Conservation (phyloP, 2,329 filamentous ascomycete species). For the Thielaviopsis musarum region DNA sequence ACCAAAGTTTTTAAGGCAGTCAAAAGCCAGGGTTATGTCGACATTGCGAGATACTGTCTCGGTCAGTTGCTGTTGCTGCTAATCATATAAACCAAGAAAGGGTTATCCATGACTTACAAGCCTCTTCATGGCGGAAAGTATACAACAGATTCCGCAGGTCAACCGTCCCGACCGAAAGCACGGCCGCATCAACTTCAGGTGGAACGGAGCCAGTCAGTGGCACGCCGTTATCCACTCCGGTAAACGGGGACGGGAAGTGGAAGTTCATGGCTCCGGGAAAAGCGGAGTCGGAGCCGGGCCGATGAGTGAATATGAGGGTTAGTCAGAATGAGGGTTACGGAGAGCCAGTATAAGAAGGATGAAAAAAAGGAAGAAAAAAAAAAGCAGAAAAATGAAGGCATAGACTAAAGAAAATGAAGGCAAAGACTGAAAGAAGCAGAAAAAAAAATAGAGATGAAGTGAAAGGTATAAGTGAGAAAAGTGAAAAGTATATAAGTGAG, state of each 20-base stretch:
- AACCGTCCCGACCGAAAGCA: neutral
- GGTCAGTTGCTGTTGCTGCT: neutral
- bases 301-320: neutral
- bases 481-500: neutral
- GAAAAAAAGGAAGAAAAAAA: neutral
- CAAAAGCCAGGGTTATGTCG: neutral
- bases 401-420: neutral
- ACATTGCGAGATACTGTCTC: neutral
- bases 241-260: neutral
- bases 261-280: neutral
- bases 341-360: neutral
- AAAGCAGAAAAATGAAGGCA: neutral
- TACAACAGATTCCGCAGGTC: neutral
- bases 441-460: neutral
- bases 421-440: neutral
- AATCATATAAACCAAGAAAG: neutral
- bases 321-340: neutral
- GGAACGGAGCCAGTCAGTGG: neutral
- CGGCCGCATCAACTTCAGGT: neutral
- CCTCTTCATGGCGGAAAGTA: neutral
- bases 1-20: neutral
- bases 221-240: neutral
- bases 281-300: neutral
- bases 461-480: neutral
- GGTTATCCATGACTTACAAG: neutral